Conservation (phyloP, 805 yeast genomes). For the Cephaloascus fragrans region DNA sequence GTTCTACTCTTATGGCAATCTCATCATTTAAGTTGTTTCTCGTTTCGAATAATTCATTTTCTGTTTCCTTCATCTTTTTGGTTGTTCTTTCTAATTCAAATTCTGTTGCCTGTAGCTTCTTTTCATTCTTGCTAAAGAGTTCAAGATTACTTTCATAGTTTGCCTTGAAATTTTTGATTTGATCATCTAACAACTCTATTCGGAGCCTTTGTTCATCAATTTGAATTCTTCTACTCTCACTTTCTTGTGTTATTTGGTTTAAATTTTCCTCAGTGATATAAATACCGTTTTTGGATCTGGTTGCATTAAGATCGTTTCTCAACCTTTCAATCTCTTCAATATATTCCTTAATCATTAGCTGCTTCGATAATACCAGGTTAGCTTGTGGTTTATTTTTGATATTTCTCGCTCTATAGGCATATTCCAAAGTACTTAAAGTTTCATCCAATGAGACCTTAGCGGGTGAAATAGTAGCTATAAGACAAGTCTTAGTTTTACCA, state of each 20-base stretch:
- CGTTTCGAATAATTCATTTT: conserved; percentile 1
- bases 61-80: background rate
- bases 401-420: conserved; percentile 79
- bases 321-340: conserved; percentile 45
- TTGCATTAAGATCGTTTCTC: conserved; percentile 50
- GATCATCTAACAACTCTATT: conserved; percentile 38
- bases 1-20: conserved; percentile 6
- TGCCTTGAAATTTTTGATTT: conserved; percentile 27
- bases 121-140: conserved; percentile 4
- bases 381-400: conserved; percentile 67
- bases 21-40: conserved; percentile 8
- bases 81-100: background rate
- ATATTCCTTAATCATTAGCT: conserved; percentile 42
- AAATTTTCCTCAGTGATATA: conserved; percentile 47
- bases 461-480: conserved; percentile 83
- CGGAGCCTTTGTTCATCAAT: conserved; percentile 41
- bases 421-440: conserved; percentile 76
- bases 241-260: conserved; percentile 26
- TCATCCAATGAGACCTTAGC: conserved; percentile 72
- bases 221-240: conserved; percentile 38
- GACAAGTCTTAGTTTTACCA: conserved; percentile 77
- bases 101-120: conserved; percentile 1
- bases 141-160: conserved; percentile 23
- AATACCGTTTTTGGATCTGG: conserved; percentile 59
- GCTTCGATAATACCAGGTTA: conserved; percentile 51